These are phyloP conservation scores for Phaeosphaeriaceae sp. DNA, from an alignment of 2,329 filamentous ascomycete genomes.

Conservation along the genomic window DNA sequence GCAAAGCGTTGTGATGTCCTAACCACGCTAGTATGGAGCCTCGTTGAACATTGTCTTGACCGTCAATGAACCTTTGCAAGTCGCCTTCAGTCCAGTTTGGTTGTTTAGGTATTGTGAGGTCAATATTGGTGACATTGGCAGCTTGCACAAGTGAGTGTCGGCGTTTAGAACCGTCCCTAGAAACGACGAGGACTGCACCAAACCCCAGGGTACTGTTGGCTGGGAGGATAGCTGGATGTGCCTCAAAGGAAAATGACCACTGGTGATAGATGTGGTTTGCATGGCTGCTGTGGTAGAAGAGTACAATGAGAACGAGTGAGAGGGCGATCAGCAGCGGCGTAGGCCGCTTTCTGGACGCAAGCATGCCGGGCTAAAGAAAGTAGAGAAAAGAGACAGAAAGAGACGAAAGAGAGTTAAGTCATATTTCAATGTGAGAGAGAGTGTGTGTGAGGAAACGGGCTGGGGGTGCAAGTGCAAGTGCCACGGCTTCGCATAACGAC, in stretches of 20 bases:
- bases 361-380: slow-evolving; percentile 30
- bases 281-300: slow-evolving; percentile 37
- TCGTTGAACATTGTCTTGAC: slow-evolving; percentile 41
- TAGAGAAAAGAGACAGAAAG: slow-evolving; percentile 10
- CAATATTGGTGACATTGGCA: slow-evolving; percentile 51
- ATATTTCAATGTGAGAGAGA: slow-evolving; percentile 18
- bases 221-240: slow-evolving; percentile 31
- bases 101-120: slow-evolving; percentile 52
- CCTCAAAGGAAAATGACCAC: slow-evolving; percentile 34
- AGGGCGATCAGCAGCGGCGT: slow-evolving; percentile 37
- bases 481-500: slow-evolving; percentile 5
- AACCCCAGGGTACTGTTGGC: slow-evolving; percentile 50
- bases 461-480: no score
- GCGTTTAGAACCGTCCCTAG: slow-evolving; percentile 48
- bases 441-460: slow-evolving; percentile 2
- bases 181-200: slow-evolving; percentile 51
- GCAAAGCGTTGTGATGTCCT: slow-evolving; percentile 52
- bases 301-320: slow-evolving; percentile 31
- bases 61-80: slow-evolving; percentile 46
- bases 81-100: slow-evolving; percentile 52
- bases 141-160: slow-evolving; percentile 49
- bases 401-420: slow-evolving; percentile 26
- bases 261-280: slow-evolving; percentile 37
- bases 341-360: slow-evolving; percentile 41
- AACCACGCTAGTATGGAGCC: slow-evolving; percentile 54